These are phyloP conservation scores for Coelastrella sp. DNA, from an alignment of 139 green algal genomes.

Conservation along the genomic window DNA sequence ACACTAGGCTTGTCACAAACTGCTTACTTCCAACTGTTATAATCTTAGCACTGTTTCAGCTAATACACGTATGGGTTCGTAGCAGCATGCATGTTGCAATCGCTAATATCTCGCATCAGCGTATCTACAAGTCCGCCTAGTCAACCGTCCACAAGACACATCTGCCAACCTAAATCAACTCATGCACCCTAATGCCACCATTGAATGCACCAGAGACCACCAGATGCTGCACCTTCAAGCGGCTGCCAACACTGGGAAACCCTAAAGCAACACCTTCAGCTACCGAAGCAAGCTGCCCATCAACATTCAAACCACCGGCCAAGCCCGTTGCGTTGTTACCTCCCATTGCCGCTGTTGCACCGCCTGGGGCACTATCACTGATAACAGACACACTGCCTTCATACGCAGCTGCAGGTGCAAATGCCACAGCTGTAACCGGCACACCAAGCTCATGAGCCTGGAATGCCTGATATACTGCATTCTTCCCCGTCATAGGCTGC, in stretches of 20 bases:
- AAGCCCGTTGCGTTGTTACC: neutral
- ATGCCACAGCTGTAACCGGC: constrained; percentile 37
- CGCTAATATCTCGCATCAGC: too few relatives aligned
- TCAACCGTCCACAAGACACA: too few relatives aligned
- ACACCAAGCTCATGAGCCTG: constrained; percentile 34
- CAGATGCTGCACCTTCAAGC: constrained; percentile 19
- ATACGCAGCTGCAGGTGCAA: constrained; percentile 13
- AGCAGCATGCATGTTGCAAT: too few relatives aligned
- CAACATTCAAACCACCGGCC: neutral
- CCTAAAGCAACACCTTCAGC: neutral
- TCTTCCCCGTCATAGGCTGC: constrained; percentile 35
- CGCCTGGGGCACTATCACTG: neutral
- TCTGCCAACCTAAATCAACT: constrained; percentile 5
- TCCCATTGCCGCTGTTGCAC: neutral
- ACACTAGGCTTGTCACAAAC: too few relatives aligned
- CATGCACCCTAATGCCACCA: constrained; percentile 32
- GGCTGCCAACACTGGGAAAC: neutral
- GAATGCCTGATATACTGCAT: constrained; percentile 40
- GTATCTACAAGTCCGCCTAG: too few relatives aligned
- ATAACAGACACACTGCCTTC: neutral
- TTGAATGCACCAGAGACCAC: constrained; percentile 40
- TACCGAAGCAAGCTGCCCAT: neutral
- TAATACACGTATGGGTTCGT: too few relatives aligned
- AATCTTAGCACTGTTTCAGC: too few relatives aligned
- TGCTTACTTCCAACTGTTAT: too few relatives aligned